Evolutionary conservation across 2,329 filamentous ascomycete genomes (phyloP).

Genomic region (Arthrinium phaeospermum): DNA sequence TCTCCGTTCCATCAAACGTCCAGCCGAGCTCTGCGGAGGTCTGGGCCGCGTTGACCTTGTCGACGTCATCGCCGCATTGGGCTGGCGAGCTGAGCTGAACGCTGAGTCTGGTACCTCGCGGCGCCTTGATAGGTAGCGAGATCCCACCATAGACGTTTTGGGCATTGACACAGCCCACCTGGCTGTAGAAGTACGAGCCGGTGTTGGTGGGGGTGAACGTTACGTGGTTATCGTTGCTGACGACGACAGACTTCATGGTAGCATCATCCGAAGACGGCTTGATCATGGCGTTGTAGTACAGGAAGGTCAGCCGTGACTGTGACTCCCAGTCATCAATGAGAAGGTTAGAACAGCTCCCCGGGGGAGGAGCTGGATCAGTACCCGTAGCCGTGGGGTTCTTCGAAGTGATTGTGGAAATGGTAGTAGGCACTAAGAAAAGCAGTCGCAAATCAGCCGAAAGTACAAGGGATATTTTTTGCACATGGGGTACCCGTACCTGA

Average conservation of each 20-base stretch:
- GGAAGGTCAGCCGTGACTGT: slow-evolving; percentile 65
- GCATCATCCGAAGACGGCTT: slow-evolving; percentile 62
- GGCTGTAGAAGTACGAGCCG: slow-evolving; percentile 63
- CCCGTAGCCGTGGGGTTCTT: slow-evolving; percentile 21
- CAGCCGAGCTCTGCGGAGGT: slow-evolving; percentile 59
- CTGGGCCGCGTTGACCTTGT: slow-evolving; percentile 43
- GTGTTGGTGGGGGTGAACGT: slow-evolving; percentile 55
- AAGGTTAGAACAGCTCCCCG: slow-evolving; percentile 30
- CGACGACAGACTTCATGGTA: slow-evolving; percentile 60
- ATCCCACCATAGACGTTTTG: slow-evolving; percentile 59
- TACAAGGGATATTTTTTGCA: background rate
- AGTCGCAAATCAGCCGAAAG: background rate
- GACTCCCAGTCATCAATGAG: slow-evolving; percentile 66
- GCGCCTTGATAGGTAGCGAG: slow-evolving; percentile 59
- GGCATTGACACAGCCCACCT: slow-evolving; percentile 60
- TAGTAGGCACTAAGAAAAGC: background rate
- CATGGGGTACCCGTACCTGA: slow-evolving; percentile 4
- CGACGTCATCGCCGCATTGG: slow-evolving; percentile 47
- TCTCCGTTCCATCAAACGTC: slow-evolving; percentile 65
- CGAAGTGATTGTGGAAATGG: slow-evolving; percentile 21
- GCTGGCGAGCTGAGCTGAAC: slow-evolving; percentile 57
- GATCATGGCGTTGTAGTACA: slow-evolving; percentile 64
- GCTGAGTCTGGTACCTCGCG: slow-evolving; percentile 55
- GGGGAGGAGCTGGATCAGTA: slow-evolving; percentile 19
- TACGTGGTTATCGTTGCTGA: slow-evolving; percentile 56